Evolutionary conservation across 305 asterid genomes (phyloP), one percentile per base, ranked within the genome.

Genomic region (Fraxinus velutina): DNA sequence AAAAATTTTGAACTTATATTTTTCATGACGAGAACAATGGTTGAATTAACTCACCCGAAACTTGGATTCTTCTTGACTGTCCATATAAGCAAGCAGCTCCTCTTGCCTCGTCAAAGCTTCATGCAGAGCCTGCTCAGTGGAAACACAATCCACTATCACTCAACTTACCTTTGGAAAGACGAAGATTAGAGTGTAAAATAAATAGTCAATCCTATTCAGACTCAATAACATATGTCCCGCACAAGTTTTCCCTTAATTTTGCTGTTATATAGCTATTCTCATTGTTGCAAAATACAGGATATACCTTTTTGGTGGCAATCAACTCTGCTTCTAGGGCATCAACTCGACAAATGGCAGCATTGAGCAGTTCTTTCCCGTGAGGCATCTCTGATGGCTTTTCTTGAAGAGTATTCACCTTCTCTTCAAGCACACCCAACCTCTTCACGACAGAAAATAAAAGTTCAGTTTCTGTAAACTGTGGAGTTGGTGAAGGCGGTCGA

Each of bases 241-340:
- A 36, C 42, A 36, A 36, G 42, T 36, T 36, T 36, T 36, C 42
- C 42, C 3, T 32, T 32, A 32, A 32, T 32, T 32, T 32, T 32
- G 34, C 34, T 32, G 2, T 32, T 32, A 32, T 32, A 4, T 3
- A 32, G 5, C 34, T 3, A 32, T 32, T 34, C 39, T 34, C 39
- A 34, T 34, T 24, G 27, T 50, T 50, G 21, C 10, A 24, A 44
- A 5, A 30, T 57, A 55, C 2, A 8, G 12, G 64, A 60, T 21
- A 34, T 82, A 96, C 99, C 99, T 93, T 94, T 87, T 94, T 96
- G 79, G 99, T 96, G 24, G 99, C 97, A 81, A 96, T 96, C 80
- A 94, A 50, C 90, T 96, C 98, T 2, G 99, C 99, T 87, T 96
- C 99, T 6, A 96, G 89, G 87, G 97, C 98, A 88, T 96, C 99